phyloP scores from a whole-genome alignment of 1,284 basidiomycete species.

The Leccinum solheimii region DNA sequence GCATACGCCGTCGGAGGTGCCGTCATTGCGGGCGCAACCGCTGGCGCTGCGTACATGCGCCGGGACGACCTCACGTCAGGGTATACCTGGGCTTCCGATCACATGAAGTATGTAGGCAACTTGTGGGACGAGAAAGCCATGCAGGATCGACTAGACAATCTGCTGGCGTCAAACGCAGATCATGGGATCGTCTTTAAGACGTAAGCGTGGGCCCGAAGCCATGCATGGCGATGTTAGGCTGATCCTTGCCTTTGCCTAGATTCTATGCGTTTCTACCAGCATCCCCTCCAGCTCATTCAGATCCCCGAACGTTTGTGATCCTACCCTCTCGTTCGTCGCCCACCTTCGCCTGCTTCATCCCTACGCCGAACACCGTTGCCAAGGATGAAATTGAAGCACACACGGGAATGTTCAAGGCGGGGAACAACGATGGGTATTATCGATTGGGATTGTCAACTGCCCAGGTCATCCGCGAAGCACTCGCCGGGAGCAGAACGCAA shows the following conservation, averaged over 20 bases:
- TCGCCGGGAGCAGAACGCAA: slow-evolving; percentile 29
- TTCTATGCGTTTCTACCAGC: slow-evolving; percentile 78
- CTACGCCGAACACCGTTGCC: slow-evolving; percentile 65
- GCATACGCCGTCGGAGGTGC: slow-evolving; percentile 68
- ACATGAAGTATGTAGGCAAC: slow-evolving; percentile 87
- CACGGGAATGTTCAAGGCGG: slow-evolving; percentile 83
- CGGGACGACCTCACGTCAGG: too few species aligned
- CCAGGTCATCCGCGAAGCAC: slow-evolving; percentile 57
- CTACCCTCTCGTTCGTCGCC: slow-evolving; percentile 60
- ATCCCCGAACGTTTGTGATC: slow-evolving; percentile 73
- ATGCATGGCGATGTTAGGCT: background rate
- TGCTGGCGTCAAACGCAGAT: slow-evolving; percentile 60
- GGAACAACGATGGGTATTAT: slow-evolving; percentile 90
- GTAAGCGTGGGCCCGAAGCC: slow-evolving; percentile 47
- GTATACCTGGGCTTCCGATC: slow-evolving; percentile 78
- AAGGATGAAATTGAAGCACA: slow-evolving; percentile 86
- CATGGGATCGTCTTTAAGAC: slow-evolving; percentile 72
- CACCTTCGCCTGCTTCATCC: slow-evolving; percentile 56
- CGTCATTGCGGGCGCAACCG: slow-evolving; percentile 79
- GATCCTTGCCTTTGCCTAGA: slow-evolving; percentile 41
- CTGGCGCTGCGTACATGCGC: slow-evolving; percentile 48
- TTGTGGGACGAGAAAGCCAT: slow-evolving; percentile 81
- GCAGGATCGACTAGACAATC: slow-evolving; percentile 58
- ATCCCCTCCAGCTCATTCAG: slow-evolving; percentile 49
- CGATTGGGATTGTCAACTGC: slow-evolving; percentile 73